Evolutionary conservation across 2,329 filamentous ascomycete genomes (phyloP).

Genomic region (Calonectria hongkongensis): DNA sequence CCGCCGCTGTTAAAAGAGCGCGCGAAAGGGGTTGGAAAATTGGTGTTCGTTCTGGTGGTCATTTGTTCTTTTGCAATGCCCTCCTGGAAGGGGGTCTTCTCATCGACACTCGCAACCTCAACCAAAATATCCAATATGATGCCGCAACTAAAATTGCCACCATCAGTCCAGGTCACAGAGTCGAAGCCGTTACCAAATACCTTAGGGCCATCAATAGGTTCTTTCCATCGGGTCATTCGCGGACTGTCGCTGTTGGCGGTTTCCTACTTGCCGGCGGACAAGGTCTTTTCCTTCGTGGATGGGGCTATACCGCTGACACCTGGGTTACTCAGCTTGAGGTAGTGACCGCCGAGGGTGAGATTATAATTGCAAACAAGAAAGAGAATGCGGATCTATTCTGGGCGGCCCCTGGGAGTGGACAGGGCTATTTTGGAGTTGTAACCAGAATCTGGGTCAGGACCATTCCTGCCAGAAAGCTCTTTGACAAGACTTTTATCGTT

Average conservation of each 20-base stretch:
- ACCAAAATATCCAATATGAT: neutral
- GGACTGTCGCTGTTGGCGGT: neutral
- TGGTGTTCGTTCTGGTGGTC: constrained; percentile 1
- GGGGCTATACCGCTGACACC: neutral
- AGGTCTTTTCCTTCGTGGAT: neutral
- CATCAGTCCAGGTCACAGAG: neutral
- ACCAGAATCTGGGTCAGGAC: constrained; percentile 39
- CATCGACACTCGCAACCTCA: neutral
- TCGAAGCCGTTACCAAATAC: neutral
- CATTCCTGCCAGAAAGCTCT: constrained; percentile 34
- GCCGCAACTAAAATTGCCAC: constrained; percentile 3
- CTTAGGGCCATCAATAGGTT: neutral
- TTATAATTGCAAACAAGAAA: constrained; percentile 12
- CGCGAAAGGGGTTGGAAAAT: constrained; percentile 1
- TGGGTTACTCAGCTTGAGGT: constrained; percentile 6
- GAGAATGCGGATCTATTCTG: constrained; percentile 3
- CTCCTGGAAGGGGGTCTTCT: neutral
- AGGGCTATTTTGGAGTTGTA: constrained; percentile 36
- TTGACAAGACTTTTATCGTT: constrained; percentile 16
- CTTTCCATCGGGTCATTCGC: neutral
- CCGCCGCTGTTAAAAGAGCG: neutral
- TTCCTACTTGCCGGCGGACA: constrained; percentile 8
- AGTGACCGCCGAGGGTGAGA: neutral
- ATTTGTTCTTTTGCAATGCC: constrained; percentile 6
- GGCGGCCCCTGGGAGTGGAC: constrained; percentile 26